These are phyloP conservation scores for Xylariaceae sp. DNA, from an alignment of 2,329 filamentous ascomycete genomes.

Conservation along the genomic window DNA sequence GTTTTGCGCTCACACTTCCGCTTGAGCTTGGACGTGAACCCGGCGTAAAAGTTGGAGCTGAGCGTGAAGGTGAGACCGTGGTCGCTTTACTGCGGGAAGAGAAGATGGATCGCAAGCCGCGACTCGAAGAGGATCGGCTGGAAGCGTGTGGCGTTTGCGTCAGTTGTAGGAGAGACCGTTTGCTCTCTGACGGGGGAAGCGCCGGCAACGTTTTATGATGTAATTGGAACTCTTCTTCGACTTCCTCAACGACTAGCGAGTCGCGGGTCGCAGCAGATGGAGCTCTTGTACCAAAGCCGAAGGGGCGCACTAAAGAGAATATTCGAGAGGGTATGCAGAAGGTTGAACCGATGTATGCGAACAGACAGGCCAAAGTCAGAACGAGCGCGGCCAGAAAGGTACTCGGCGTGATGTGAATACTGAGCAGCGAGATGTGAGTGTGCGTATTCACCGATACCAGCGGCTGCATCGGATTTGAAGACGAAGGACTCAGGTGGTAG, in stretches of 20 bases:
- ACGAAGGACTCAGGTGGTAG: constrained; percentile 14
- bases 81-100: constrained; percentile 25
- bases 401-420: constrained; percentile 52
- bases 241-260: constrained; percentile 12
- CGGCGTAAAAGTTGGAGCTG: constrained; percentile 3
- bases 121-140: constrained; percentile 21
- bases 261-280: constrained; percentile 3
- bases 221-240: constrained; percentile 10
- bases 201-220: constrained; percentile 19
- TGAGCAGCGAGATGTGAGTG: constrained; percentile 56
- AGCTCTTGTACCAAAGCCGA: constrained; percentile 7
- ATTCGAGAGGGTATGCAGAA: constrained; percentile 33
- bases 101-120: constrained; percentile 29
- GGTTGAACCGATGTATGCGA: constrained; percentile 41
- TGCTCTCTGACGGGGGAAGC: constrained; percentile 22
- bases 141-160: constrained; percentile 21
- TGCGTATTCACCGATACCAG: constrained; percentile 57
- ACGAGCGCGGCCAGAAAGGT: constrained; percentile 50
- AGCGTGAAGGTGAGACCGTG: constrained; percentile 8
- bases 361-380: constrained; percentile 46
- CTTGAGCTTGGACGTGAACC: constrained; percentile 7
- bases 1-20: constrained; percentile 1
- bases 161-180: constrained; percentile 25
- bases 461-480: constrained; percentile 46
- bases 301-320: constrained; percentile 30